Base-by-base conservation (phyloP, 495 filamentous ascomycete genomes). In the Penicillium roqueforti region DNA sequence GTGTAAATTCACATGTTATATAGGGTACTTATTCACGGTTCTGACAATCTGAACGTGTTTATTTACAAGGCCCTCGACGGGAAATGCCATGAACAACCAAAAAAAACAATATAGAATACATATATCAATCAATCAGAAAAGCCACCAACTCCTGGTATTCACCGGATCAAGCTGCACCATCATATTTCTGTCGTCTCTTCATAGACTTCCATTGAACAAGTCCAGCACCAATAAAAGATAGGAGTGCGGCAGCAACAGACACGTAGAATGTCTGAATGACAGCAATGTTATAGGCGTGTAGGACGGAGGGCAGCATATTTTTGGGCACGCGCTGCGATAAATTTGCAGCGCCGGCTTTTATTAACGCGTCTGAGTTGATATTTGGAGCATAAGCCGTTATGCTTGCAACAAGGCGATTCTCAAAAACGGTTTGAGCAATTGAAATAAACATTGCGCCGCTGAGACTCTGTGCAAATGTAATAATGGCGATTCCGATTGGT, bases 161-260 rank as follows among this genome's bases (percentile, higher is more conserved):
- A 19, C 3, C 13, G 13, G 14, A 19, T 52, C 29, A 44, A 43
- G 28, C 40, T 41, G 29, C 20, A 10, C 29, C n/a, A 5, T 28
- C 29, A 13, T 19, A 22, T 19, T 49, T 56, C 39, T 52, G 31
- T 19, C 42, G 18, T 31, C 26, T 28, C 48, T 50, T 91, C 39
- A 96, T 88, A 18, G 80, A 87, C 61, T 78, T 83, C 91, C 90
- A 95, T 67, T 93, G 81, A 11, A 91, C 75, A 6, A 77, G 68
- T 0, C 76, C 54, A 3, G 78, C 74, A 1, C 83, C 88, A 37
- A 92, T 10, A 7, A 89, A 74, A 3, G 82, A 80, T 0, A 87
- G 37, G 11, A 72, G 74, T 2, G 78, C 76, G 62, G 87, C 76
- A 0, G 83, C 85, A 20, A 87, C 75, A 53, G 78, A 78, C 0